Conservation (phyloP, 139 green algal genomes). For the Yamagishiella unicocca region DNA sequence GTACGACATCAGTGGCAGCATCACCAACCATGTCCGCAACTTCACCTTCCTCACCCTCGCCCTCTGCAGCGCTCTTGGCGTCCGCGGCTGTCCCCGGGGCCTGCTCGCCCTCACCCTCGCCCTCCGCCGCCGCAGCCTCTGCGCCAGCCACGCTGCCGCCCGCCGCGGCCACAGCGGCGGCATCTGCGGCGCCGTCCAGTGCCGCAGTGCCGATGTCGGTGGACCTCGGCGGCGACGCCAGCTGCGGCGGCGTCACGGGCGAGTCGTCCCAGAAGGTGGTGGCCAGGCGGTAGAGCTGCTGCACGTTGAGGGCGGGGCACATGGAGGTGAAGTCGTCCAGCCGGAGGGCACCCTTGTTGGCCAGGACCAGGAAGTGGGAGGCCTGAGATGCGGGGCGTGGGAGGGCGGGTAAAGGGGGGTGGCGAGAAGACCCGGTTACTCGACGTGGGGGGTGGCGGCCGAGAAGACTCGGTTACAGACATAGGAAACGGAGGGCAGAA, state of each 20-base stretch:
- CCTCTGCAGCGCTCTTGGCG: neutral
- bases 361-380: constrained; percentile 44
- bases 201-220: neutral
- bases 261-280: constrained; percentile 66
- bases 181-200: neutral
- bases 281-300: constrained; percentile 66
- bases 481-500: too few species aligned
- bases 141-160: neutral
- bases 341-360: constrained; percentile 46
- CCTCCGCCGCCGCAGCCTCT: neutral
- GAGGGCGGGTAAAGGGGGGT: neutral
- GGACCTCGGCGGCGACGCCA: neutral
- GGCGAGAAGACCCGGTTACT: too few species aligned
- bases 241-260: neutral
- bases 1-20: neutral
- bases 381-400: constrained; percentile 26
- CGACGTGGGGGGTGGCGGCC: too few species aligned
- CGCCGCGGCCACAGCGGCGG: neutral
- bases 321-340: constrained; percentile 56
- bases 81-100: too few species aligned
- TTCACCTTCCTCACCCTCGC: neutral
- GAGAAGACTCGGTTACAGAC: too few species aligned
- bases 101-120: neutral
- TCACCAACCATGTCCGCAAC: neutral
- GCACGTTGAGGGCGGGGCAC: constrained; percentile 56